Base-by-base conservation (phyloP, 169 alveolate species). In the Cryptosporidium ubiquitum region DNA sequence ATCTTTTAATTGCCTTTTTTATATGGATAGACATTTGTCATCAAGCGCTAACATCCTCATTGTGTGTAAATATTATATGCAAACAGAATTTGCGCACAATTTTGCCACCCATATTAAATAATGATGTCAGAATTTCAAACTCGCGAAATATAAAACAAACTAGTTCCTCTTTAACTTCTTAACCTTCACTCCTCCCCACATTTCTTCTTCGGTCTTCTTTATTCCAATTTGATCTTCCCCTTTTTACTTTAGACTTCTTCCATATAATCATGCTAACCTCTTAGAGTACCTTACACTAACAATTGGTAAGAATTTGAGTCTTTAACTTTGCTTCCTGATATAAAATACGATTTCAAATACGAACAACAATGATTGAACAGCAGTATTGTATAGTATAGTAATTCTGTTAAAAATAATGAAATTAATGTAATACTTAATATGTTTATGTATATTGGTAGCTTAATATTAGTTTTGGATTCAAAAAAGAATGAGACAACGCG, bases 1-100 rank as follows among this genome's bases (percentile, higher is more conserved):
- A 55, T 55, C 66, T 55, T 55, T 55, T 55, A 55, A 55, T 55
- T 55, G 66, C 12, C 66, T 35, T 23, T 55, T 47, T n/a, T 55
- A 26, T 26, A 55, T 23, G 35, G 66, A 26, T 55, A 55, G 29
- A 55, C 66, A 26, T 55, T 14, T 55, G 66, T 14, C 37, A 55
- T 55, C n/a, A 7, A 55, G 66, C 66, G 66, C 66, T 55, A 55
- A 55, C 66, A 23, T 16, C 5, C 29, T 55, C 9, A 55, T 55
- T 55, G 66, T 55, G 66, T 55, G 66, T 23, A n/a, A 26, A 47
- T 12, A 5, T 2, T 55, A 3, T 26, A 3, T n/a, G 20, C 4
- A 55, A 55, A n/a, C n/a, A 3, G 18, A 55, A 55, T 55, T 7
- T 55, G 66, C 66, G 29, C 66, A 55, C 20, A 55, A 26, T 26